These are phyloP conservation scores for Starmera dryadoides DNA, from an alignment of 805 yeast genomes.

Conservation along the genomic window DNA sequence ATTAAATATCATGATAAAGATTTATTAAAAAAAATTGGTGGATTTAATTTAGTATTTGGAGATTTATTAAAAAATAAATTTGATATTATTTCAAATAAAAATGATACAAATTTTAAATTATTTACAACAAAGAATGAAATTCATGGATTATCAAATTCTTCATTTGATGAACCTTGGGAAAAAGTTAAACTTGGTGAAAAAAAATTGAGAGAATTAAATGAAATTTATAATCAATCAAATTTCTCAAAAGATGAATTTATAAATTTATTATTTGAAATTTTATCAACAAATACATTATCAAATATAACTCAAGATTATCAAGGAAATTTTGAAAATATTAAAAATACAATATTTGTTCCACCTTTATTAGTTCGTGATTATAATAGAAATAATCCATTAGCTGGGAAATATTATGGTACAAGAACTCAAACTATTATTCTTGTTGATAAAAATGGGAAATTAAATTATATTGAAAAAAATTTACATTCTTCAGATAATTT, in stretches of 20 bases:
- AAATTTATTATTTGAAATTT: conserved; percentile 43
- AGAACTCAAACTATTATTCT: conserved; percentile 77
- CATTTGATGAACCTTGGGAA: conserved; percentile 65
- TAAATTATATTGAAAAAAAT: conserved; percentile 57
- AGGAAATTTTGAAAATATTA: conserved; percentile 35
- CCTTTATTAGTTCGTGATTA: conserved; percentile 37
- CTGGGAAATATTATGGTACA: conserved; percentile 72
- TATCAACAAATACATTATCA: conserved; percentile 38
- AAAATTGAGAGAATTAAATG: conserved; percentile 29
- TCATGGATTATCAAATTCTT: conserved; percentile 63
- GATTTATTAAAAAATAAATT: conserved; percentile 23
- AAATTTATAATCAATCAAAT: conserved; percentile 12
- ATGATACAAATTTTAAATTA: conserved; percentile 22
- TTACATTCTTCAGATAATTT: conserved; percentile 42
- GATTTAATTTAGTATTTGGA: conserved; percentile 31
- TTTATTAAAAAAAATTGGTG: conserved; percentile 17
- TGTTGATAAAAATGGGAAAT: conserved; percentile 40
- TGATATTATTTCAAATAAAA: conserved; percentile 21
- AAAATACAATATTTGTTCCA: conserved; percentile 65
- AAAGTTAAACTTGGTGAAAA: conserved; percentile 55
- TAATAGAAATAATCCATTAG: conserved; percentile 24
- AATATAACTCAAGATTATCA: conserved; percentile 21
- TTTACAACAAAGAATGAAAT: conserved; percentile 23
- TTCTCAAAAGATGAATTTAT: conserved; percentile 34
- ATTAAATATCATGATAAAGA: conserved; percentile 12